A percentile compares a stretch with the other conserved stretches of the same genome.
phyloP scores from a whole-genome alignment of 306 rosid genomes.

The Macrotyloma uniflorum region DNA sequence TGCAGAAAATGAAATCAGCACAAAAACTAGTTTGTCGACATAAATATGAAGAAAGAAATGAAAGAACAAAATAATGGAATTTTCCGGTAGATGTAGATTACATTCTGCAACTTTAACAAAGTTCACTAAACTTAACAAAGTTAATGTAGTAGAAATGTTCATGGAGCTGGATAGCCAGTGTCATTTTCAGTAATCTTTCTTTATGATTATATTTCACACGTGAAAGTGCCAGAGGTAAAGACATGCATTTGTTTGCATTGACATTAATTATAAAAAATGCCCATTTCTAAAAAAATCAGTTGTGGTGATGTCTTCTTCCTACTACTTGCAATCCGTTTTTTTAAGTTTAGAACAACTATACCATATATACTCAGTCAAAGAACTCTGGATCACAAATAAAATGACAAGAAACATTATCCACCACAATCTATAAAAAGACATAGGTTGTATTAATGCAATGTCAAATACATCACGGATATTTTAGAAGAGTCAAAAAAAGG shows the following conservation, averaged over 20 bases:
- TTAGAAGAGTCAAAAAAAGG: neutral
- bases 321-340: neutral
- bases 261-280: neutral
- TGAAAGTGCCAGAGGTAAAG: neutral
- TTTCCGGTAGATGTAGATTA: no score
- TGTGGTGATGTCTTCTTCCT: neutral
- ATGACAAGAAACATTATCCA: neutral
- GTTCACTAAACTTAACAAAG: no score
- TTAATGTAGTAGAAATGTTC: no score
- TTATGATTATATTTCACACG: neutral
- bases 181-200: neutral
- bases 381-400: conserved; percentile 11
- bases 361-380: neutral
- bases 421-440: neutral
- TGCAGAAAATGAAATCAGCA: no score
- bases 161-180: neutral
- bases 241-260: neutral
- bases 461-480: neutral
- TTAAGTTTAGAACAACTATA: neutral
- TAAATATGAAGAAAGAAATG: no score
- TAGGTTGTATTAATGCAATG: neutral
- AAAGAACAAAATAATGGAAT: no score
- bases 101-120: no score
- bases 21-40: no score
- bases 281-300: neutral